phyloP scores from a whole-genome alignment of 176 grass and related monocot genomes.

The Phyllostachys edulis region DNA sequence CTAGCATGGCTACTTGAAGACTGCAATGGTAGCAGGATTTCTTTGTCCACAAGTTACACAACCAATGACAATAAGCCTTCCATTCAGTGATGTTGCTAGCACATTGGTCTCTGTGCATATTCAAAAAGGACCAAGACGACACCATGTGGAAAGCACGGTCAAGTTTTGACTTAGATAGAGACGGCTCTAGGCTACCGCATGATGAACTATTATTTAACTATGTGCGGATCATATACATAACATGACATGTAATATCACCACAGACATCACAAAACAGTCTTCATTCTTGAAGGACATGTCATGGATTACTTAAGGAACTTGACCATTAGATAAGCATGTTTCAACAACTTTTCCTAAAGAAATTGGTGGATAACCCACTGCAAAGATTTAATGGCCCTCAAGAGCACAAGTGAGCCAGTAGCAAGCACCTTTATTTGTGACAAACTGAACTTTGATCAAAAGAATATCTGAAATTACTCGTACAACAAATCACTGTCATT shows the following conservation, averaged over 20 bases:
- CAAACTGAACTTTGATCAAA: constrained; percentile 19
- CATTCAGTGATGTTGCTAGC: not conserved
- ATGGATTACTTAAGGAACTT: constrained; percentile 12
- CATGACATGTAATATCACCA: not conserved
- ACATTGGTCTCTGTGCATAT: not conserved
- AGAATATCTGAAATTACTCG: not conserved
- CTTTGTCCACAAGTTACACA: not conserved
- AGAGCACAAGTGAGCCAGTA: not conserved
- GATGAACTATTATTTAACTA: not conserved
- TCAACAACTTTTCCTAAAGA: constrained; percentile 3
- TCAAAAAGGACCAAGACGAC: not conserved
- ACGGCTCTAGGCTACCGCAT: not conserved
- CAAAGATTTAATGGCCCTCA: not conserved
- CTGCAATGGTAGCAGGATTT: not conserved
- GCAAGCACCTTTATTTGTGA: not conserved
- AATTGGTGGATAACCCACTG: not conserved
- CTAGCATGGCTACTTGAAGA: not conserved
- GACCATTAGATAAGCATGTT: constrained; percentile 8
- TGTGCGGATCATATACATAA: not conserved
- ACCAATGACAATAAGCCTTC: not conserved
- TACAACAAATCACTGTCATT: not conserved
- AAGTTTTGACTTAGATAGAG: constrained; percentile 38
- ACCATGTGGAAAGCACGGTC: constrained; percentile 32
- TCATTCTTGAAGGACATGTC: not conserved
- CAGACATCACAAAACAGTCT: not conserved